Evolutionary conservation across 805 yeast genomes (phyloP).

Genomic region (Ogataea populi-albae): DNA sequence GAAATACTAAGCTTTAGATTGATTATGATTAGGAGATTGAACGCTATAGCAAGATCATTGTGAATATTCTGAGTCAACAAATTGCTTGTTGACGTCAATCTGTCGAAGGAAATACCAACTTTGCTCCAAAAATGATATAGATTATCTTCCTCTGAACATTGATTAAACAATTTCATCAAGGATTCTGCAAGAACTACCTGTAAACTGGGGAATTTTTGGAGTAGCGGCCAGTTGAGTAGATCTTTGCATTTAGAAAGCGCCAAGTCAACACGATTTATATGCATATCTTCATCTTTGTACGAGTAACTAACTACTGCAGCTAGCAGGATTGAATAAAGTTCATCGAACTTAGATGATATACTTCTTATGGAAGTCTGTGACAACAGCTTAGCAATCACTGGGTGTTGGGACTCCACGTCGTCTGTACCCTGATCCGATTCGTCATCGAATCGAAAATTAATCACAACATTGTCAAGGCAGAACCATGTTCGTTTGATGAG

Average conservation of each 20-base stretch:
- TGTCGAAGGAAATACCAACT: constrained; percentile 17
- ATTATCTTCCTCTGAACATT: constrained; percentile 16
- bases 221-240: constrained; percentile 29
- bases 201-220: constrained; percentile 23
- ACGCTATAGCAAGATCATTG: constrained; percentile 20
- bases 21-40: constrained; percentile 17
- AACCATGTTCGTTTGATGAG: constrained; percentile 31
- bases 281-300: constrained; percentile 17
- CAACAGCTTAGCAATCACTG: constrained; percentile 5
- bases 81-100: constrained; percentile 7
- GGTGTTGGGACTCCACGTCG: background rate
- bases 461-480: constrained; percentile 30
- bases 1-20: constrained; percentile 8
- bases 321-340: constrained; percentile 27
- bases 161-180: constrained; percentile 23
- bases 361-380: constrained; percentile 19
- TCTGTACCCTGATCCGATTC: constrained; percentile 1
- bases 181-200: constrained; percentile 28
- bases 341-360: constrained; percentile 24
- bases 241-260: constrained; percentile 23
- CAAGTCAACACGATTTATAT: constrained; percentile 17
- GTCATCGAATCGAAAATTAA: constrained; percentile 24
- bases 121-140: constrained; percentile 22
- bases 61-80: constrained; percentile 8
- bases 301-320: constrained; percentile 18